Base-by-base conservation (phyloP, 2,329 filamentous ascomycete genomes). In the Talaromyces islandicus region DNA sequence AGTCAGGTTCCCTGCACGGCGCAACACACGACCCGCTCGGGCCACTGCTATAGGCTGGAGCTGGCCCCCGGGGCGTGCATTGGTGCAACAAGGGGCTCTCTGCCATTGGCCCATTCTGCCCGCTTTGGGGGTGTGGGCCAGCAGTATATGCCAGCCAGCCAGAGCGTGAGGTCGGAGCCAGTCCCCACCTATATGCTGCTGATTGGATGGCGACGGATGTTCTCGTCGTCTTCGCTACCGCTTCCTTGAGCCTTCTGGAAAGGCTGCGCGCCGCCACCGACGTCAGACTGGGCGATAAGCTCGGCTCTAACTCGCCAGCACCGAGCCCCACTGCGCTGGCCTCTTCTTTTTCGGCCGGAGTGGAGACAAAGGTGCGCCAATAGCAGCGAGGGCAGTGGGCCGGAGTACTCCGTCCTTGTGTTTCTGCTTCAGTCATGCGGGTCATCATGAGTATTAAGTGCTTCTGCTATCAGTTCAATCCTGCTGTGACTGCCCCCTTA, bases 161-260 rank as follows among this genome's bases (percentile, higher is more conserved):
- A 55, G 29, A 7, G 1, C 9, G 27, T 25, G 24, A 4, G 7
- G 4, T 46, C 19, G 43, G 6, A 38, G 7, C 4, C 1, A 5
- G 27, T 24, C 48, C 25, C 27, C 24, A 29, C 48, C 9, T 1
- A 2, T 11, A 2, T 11, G n/a, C 6, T n/a, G 7, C 24, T 52
- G 24, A 52, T 29, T 52, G 24, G 24, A 7, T 12, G 1, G 25
- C 12, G 25, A 10, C 24, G n/a, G 25, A 52, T 52, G 32, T 58
- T 58, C 56, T 58, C 25, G 56, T 58, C 56, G 56, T 21, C 41
- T 58, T 58, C 56, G 56, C 43, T 58, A 43, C 27, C 29, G 35
- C 56, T 58, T 58, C 56, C 19, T 27, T 58, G 56, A 43, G 10
- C 27, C 56, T 58, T 58, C 56, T 58, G 56, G 56, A 58, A 58